These are phyloP conservation scores for Dichotomocladium elegans DNA, from an alignment of 371 early-diverging fungal genomes.

Conservation along the genomic window DNA sequence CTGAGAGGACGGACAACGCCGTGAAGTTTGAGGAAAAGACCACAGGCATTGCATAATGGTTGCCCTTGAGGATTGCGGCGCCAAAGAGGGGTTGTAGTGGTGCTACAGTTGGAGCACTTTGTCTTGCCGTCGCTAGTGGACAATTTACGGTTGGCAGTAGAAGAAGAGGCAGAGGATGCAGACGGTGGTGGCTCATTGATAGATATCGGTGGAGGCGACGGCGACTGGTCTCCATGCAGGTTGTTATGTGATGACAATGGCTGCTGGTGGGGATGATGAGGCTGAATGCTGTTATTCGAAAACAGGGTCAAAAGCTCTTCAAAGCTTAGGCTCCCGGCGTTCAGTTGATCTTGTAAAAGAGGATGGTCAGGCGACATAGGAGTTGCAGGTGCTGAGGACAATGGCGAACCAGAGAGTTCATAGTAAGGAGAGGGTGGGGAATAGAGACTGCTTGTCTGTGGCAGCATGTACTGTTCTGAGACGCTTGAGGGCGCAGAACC, in stretches of 20 bases:
- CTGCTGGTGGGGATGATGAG: neutral
- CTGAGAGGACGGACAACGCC: slow-evolving; percentile 27
- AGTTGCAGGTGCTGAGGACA: neutral
- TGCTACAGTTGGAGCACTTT: slow-evolving; percentile 22
- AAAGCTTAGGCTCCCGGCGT: slow-evolving; percentile 23
- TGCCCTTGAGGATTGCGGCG: slow-evolving; percentile 22
- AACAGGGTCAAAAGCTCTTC: slow-evolving; percentile 23
- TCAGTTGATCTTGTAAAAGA: neutral
- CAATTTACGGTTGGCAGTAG: neutral
- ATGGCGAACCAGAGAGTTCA: neutral
- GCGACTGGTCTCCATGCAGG: neutral
- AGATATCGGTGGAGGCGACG: neutral
- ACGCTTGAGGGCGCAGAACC: neutral
- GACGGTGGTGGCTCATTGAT: neutral
- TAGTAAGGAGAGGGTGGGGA: neutral
- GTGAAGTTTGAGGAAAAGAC: slow-evolving; percentile 25
- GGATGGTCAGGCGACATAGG: neutral
- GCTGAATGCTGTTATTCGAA: slow-evolving; percentile 8
- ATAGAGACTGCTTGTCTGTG: neutral
- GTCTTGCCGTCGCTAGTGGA: slow-evolving; percentile 11
- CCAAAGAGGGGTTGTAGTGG: slow-evolving; percentile 27
- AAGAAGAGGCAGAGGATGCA: neutral
- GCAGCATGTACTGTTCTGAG: neutral
- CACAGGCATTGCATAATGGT: slow-evolving; percentile 29
- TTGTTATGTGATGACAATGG: neutral